Base-by-base conservation (phyloP, 164 flowering plant genomes). In the Magnolia changhungtana region DNA sequence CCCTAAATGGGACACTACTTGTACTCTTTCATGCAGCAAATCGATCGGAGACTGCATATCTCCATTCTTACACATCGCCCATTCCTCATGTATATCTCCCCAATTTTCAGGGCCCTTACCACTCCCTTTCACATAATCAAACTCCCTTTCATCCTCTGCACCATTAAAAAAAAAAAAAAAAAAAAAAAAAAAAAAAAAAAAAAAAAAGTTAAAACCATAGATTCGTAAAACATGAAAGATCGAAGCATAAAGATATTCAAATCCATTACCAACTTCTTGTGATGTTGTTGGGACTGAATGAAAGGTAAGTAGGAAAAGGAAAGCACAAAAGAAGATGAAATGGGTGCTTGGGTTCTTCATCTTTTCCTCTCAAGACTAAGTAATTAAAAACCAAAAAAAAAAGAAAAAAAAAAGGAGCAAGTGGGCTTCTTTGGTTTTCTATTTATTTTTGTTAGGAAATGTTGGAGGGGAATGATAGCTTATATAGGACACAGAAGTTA, bases 31-130 rank as follows among this genome's bases (percentile, higher is more conserved):
- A 67, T 82, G 45, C 79, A 77, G 73, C 63, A 89, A 49, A 81
- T 90, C 90, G 11, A 90, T 89, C 0, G 94, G 94, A 72, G 94
- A 90, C 76, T 90, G 94, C 91, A 89, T 81, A 0, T 52, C 24
- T 29, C 94, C 94, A 31, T 79, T 75, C 14, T 76, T 81, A 23
- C 92, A 89, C 16, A 27, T 21, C 1, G 74, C 70, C 94, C 94
- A 90, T 67, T 90, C 90, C 2, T 65, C 68, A 51, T 76, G 82
- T 8, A 90, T 51, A 7, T 80, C 78, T 69, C 90, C 91, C 94
- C 91, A 88, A 0, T 66, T 11, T 0, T 29, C 72, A 7, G 94
- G 94, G 14, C 92, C 91, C 16, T 55, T 83, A 2, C 49, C 80
- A 37, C 85, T 74, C 4, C 76, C 74, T 50, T 63, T 61, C 0